Evolutionary conservation across 2,329 filamentous ascomycete species (phyloP), one percentile per base, ranked within the genome.

Genomic region (Neofusicoccum ribis): DNA sequence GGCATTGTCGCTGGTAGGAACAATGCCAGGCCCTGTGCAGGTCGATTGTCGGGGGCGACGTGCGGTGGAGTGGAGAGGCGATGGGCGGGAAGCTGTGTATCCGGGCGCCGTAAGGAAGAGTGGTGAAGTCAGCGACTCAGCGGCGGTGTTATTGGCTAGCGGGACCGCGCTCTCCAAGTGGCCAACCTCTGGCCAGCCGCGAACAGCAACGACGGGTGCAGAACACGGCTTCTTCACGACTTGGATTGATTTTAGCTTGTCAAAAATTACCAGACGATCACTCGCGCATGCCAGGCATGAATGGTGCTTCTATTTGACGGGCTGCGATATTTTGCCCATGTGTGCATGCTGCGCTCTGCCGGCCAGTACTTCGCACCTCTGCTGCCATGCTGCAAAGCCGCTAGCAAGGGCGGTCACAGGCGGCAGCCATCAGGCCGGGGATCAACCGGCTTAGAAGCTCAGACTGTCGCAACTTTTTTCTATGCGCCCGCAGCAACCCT

Each of bases 1-100:
- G 89, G 85, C 90, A 93, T 93, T 81, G 79, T 82, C 77, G 70
- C 65, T 69, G 67, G 69, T 39, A 58, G 68, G 71, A 71, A 70
- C 70, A 73, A 65, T 44, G 63, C 63, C 63, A 47, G 63, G 54
- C 63, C 63, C 56, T 65, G 43, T 65, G 63, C 54, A 65, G 50
- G 44, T 60, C 37, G 54, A 61, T 43, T 49, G 51, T 49, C 41
- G n/a, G 44, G 56, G 56, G 56, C 15, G 39, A 14, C 41, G 56
- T 47, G 47, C 39, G 63, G 63, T 61, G 36, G 63, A 65, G 63
- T 65, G 63, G 63, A 65, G 54, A 61, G 63, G 61, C 43, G 50
- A 64, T 64, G 61, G 27, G 41, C 31, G 56, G 31, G 56, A 37
- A 60, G 56, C 56, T 60, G 56, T 20, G 15, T 37, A 17, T 23